Evolutionary conservation across 306 rosid genomes (phyloP).

Genomic region (Vigna hirtella): DNA sequence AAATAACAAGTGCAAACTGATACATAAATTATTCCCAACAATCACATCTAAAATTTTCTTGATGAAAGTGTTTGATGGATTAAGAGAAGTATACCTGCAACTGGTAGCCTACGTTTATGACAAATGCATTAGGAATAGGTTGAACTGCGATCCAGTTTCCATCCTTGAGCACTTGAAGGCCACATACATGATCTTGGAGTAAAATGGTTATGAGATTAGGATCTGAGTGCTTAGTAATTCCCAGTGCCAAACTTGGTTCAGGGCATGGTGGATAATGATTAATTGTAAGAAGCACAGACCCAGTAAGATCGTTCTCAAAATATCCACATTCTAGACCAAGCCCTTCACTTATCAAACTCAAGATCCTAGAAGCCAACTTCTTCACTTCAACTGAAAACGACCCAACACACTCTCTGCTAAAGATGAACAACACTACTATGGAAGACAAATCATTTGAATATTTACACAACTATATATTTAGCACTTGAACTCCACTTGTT

Average conservation of each 20-base stretch:
- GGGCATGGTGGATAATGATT: slow-evolving; percentile 47
- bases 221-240: slow-evolving; percentile 44
- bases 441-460: too few relatives aligned
- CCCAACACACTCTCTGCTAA: slow-evolving; percentile 41
- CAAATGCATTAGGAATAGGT: slow-evolving; percentile 43
- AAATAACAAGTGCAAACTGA: too few relatives aligned
- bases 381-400: slow-evolving; percentile 41
- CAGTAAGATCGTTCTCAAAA: slow-evolving; percentile 42
- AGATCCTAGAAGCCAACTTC: slow-evolving; percentile 36
- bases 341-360: slow-evolving; percentile 46
- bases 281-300: neutral
- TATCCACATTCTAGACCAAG: slow-evolving; percentile 40
- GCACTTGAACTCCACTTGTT: too few relatives aligned
- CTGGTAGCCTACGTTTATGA: slow-evolving; percentile 33
- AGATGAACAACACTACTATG: too few relatives aligned
- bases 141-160: slow-evolving; percentile 43
- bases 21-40: too few relatives aligned
- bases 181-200: slow-evolving; percentile 37
- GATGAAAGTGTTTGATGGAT: too few relatives aligned
- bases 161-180: slow-evolving; percentile 49
- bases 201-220: slow-evolving; percentile 46
- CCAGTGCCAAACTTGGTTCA: slow-evolving; percentile 47
- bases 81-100: slow-evolving; percentile 37
- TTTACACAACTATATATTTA: too few relatives aligned
- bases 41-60: too few relatives aligned